Base-by-base conservation (phyloP, 208 protist genomes). In the Crithidia bombi region DNA sequence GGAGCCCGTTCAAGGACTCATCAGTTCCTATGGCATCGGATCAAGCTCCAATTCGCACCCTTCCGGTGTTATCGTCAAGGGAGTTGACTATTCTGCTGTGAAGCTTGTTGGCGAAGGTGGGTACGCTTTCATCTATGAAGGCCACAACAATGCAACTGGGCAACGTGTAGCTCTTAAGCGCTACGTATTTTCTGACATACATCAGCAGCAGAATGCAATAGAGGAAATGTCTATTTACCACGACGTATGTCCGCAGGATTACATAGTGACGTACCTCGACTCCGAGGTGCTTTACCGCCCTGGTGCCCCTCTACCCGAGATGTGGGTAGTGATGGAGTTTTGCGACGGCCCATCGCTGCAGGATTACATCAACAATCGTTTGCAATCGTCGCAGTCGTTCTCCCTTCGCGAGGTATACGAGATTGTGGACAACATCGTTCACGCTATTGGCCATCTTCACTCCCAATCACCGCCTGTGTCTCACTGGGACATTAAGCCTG, bases 401-500 rank as follows among this genome's bases (percentile, higher is more conserved):
- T 73, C 70, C 19, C 23, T 83, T 39, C 49, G 72, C 30, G 85
- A 90, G 52, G 67, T 91, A 21, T 86, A 83, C 44, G 83, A 89
- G 49, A 88, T 93, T 51, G 65, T 83, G 15, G 75, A 81, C 44
- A 73, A 70, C 52, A 43, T 89, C 21, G 69, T 93, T 23, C 74
- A 79, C 26, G 83, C 82, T 5, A 83, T 93, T 44, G 80, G 73
- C 7, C 83, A 93, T 63, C 49, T 93, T 15, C 85, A 93, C 55
- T 75, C 62, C 21, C 83, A 86, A 38, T 93, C 88, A 12, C 88
- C 88, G 26, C 95, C 96, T 5, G 87, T 98, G 15, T 79, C 93
- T 14, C 96, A 99, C 72, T 91, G 94, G 73, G 95, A 98, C 72
- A 81, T 98, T 23, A 98, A 98, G 65, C 86, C 90, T 10, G 93